Base-by-base conservation (phyloP, 257 asterid genomes). In the Primulina tabacum region DNA sequence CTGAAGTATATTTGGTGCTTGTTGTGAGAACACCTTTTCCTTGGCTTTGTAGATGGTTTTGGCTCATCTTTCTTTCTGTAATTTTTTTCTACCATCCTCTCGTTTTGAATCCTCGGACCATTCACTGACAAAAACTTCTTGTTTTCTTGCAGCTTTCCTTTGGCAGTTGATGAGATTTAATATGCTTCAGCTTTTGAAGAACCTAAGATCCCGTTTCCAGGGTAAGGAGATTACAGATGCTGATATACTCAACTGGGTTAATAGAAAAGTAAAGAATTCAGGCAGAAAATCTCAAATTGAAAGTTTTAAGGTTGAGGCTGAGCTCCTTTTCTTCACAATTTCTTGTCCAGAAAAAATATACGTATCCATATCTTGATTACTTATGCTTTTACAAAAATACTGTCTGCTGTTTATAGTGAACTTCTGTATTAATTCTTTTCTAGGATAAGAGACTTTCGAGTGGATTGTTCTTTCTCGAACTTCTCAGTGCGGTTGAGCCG, bases 101-200 rank as follows among this genome's bases (percentile, higher is more conserved):
- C 57, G 17, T 17, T 50, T 50, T 50, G 57, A 17, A 5, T 50
- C 57, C 21, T 50, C 8, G 21, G 57, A 50, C 6, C 8, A 5
- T 17, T 50, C 57, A 50, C 57, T 21, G 2, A 7, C 10, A 50
- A 17, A 50, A 50, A 16, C 57, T 47, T 65, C 64, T 73, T 75
- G 24, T 68, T 80, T 69, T 59, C 65, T 77, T 72, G 80, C 90
- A 93, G 99, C 99, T 68, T 93, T 87, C 77, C 92, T 90, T 76
- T 93, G 99, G 99, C 99, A 93, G 82, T 76, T 90, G 89, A 90
- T 93, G 99, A 90, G 95, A 80, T 87, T 82, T 78, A 90, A 86
- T 80, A 93, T 93, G 92, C 99, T 93, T 79, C 96, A 93, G 81
- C 96, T 93, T 75, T 78, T 93, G 81, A 93, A 90, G 82, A 93